Evolutionary conservation across 345 rosid genomes (phyloP), one percentile per base, ranked within the genome.

Genomic region (Litchi chinensis): DNA sequence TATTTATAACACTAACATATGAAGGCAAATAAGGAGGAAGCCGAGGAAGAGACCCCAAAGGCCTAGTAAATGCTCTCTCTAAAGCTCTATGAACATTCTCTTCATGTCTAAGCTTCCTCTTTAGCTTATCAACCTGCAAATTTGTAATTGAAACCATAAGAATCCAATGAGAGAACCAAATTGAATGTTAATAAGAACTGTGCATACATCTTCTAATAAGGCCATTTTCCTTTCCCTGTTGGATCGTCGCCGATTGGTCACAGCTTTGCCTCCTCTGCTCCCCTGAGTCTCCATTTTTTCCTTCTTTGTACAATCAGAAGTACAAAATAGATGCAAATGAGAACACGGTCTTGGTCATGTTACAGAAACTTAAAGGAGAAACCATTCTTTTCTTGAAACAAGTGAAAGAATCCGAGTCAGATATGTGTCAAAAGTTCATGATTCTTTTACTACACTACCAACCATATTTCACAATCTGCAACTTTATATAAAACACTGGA

Each of bases 11-110:
- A 81, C 97, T 90, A 76, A 96, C 99, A 86, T 89, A 28, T 50
- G 93, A 88, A 86, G 99, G 98, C 24, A 96, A 95, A 80, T 91
- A 96, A 71, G 98, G 91, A 13, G 99, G 97, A 71, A 94, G 95
- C 79, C 99, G 94, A 80, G 99, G 99, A 21, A 96, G 93, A 84
- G 95, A 92, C 73, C 99, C 99, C 77, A 96, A 79, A 68, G 98
- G 99, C 85, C 99, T 89, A 32, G 86, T 88, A 81, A 96, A 92
- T 82, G 99, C 99, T 57, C 99, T 93, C 86, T 93, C 98, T 71
- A 96, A 74, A 76, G 98, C 98, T 90, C 94, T 90, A 78, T 94
- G 99, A 69, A 96, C 94, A 87, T 96, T 94, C 93, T 96, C 98
- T 75, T 96, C 98, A 44, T 91, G 95, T 82, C 92, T 91, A 11